phyloP scores from a whole-genome alignment of 331 rosid species.

The Saraca asoca region DNA sequence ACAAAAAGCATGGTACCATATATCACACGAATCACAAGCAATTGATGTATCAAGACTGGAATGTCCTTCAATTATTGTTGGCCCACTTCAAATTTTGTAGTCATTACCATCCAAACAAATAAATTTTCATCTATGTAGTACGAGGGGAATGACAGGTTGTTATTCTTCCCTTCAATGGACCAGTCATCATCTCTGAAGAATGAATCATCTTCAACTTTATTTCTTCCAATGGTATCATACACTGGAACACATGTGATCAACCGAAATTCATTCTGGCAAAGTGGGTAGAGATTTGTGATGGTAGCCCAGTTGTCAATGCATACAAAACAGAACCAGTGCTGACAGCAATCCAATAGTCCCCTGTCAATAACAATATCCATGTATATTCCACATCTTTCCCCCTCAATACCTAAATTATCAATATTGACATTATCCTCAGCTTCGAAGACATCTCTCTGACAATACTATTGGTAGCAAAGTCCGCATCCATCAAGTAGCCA shows the following conservation, averaged over 20 bases:
- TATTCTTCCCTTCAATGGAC: slow-evolving; percentile 80
- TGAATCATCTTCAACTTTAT: slow-evolving; percentile 78
- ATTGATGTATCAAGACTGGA: slow-evolving; percentile 85
- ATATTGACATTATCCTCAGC: slow-evolving; percentile 37
- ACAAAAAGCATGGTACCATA: slow-evolving; percentile 97
- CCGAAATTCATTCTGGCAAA: slow-evolving; percentile 98
- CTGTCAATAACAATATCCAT: slow-evolving; percentile 86
- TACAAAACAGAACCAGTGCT: slow-evolving; percentile 94
- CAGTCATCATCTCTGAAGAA: slow-evolving; percentile 90
- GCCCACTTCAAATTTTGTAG: slow-evolving; percentile 81
- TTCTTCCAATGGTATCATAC: slow-evolving; percentile 92
- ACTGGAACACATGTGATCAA: slow-evolving; percentile 97
- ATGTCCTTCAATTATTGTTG: slow-evolving; percentile 58
- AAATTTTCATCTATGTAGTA: slow-evolving; percentile 97
- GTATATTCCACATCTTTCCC: slow-evolving; percentile 91
- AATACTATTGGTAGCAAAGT: slow-evolving; percentile 48
- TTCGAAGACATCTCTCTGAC: slow-evolving; percentile 55
- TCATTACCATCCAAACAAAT: slow-evolving; percentile 92
- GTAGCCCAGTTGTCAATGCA: slow-evolving; percentile 99
- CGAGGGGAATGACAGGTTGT: slow-evolving; percentile 83
- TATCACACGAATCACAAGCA: slow-evolving; percentile 96
- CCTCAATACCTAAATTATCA: slow-evolving; percentile 53
- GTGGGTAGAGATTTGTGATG: slow-evolving; percentile 96
- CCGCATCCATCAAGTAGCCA: slow-evolving; percentile 49
- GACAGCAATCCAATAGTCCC: slow-evolving; percentile 96